These are phyloP conservation scores for Cordia subcordata DNA, from an alignment of 257 asterid species.

Conservation along the genomic window DNA sequence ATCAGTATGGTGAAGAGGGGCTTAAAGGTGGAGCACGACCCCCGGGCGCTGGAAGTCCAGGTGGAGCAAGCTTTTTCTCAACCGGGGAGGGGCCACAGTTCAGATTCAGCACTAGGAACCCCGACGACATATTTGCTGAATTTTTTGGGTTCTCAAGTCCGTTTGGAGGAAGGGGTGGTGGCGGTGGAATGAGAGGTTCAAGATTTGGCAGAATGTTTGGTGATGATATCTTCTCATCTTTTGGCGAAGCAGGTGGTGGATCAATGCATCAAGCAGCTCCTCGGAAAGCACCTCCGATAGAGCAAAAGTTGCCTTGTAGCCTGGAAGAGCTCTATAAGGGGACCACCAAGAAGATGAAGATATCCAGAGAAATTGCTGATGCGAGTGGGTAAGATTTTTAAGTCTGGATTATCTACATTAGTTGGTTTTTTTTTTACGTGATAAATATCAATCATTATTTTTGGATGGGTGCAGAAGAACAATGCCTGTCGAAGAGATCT, in stretches of 20 bases:
- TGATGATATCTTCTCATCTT: constrained; percentile 19
- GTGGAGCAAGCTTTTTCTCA: constrained; percentile 27
- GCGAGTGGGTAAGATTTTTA: constrained; percentile 36
- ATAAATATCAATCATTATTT: no score
- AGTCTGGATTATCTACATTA: no score
- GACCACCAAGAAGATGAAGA: no score
- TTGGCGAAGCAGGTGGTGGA: constrained; percentile 25
- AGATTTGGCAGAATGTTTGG: constrained; percentile 28
- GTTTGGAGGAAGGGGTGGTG: constrained; percentile 13
- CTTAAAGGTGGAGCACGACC: constrained; percentile 38
- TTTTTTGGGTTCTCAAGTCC: constrained; percentile 32
- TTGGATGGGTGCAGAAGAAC: no score
- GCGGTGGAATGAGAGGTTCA: constrained; percentile 22
- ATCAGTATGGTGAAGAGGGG: constrained; percentile 50
- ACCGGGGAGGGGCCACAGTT: constrained; percentile 37
- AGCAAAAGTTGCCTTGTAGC: constrained; percentile 32
- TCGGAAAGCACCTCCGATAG: constrained; percentile 29
- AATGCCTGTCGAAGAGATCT: no score
- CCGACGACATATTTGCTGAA: constrained; percentile 47
- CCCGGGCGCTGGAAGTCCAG: constrained; percentile 31
- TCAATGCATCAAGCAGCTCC: constrained; percentile 23
- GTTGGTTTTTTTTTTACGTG: no score
- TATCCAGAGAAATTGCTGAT: constrained; percentile 35
- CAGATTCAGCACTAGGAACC: constrained; percentile 37
- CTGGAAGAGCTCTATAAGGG: constrained; percentile 45